Conservation (phyloP, 2,329 filamentous ascomycete genomes). For the Laburnicola sp. region DNA sequence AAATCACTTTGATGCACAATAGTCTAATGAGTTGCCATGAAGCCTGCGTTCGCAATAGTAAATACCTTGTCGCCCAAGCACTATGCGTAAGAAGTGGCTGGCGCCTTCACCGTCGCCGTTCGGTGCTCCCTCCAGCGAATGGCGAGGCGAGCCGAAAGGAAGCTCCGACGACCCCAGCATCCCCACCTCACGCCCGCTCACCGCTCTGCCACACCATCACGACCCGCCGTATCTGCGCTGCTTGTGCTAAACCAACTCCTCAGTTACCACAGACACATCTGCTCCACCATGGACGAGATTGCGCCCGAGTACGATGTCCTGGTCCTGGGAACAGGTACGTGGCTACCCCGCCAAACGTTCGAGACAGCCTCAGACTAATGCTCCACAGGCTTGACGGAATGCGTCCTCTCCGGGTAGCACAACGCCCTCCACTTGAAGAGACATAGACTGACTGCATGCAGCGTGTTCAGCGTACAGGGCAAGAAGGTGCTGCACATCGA, state of each 20-base stretch:
- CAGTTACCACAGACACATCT: conserved; percentile 12
- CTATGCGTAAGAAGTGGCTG: background rate
- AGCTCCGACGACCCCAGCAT: conserved; percentile 27
- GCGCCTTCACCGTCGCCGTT: no score
- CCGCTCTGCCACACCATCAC: conserved; percentile 31
- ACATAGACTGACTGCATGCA: conserved; percentile 43
- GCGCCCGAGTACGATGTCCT: conserved; percentile 98
- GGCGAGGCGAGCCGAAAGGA: conserved; percentile 31
- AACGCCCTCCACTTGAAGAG: conserved; percentile 4
- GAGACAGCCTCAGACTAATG: conserved; percentile 37
- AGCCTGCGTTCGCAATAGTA: no score
- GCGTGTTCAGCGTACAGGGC: conserved; percentile 96
- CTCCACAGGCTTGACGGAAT: conserved; percentile 85
- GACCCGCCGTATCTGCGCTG: conserved; percentile 10
- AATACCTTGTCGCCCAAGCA: background rate
- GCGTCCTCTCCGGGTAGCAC: conserved; percentile 90
- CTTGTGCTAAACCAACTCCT: background rate
- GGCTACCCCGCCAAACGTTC: conserved; percentile 48
- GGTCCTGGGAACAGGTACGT: conserved; percentile 92
- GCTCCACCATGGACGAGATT: conserved; percentile 86
- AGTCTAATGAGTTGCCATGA: background rate
- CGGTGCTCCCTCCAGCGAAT: conserved; percentile 17
- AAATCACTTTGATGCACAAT: background rate
- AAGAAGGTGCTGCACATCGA: conserved; percentile 99
- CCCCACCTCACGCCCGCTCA: conserved; percentile 31